Percentiles rank a stretch among this genome's conserved stretches.
Evolutionary conservation across 2,329 filamentous ascomycete species (phyloP).

Genomic region (Trichoderma harzianum): DNA sequence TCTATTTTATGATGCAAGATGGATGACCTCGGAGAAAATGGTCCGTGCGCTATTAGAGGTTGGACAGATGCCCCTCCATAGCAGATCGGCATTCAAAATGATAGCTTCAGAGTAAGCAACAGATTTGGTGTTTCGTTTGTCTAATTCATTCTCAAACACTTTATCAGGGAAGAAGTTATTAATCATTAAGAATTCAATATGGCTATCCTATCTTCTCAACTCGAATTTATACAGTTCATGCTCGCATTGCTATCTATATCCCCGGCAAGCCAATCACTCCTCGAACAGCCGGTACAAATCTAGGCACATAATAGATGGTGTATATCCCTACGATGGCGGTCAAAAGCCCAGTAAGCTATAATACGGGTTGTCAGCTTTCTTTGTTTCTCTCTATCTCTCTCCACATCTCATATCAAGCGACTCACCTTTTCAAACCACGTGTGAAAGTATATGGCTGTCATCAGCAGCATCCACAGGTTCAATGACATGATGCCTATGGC

Average conservation of each 20-base stretch:
- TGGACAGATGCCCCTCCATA: background rate
- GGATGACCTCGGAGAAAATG: background rate
- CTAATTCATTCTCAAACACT: background rate
- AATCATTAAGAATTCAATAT: background rate
- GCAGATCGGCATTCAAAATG: background rate
- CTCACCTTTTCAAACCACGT: constrained; percentile 95
- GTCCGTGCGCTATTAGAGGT: background rate
- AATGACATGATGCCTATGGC: constrained; percentile 63
- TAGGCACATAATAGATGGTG: constrained; percentile 49
- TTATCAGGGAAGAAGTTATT: background rate
- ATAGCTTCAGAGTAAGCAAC: background rate
- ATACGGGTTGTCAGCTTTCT: constrained; percentile 26
- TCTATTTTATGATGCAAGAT: background rate
- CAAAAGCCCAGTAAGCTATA: constrained; percentile 52
- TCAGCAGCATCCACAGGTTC: constrained; percentile 93
- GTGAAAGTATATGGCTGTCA: constrained; percentile 98
- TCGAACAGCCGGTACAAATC: constrained; percentile 46
- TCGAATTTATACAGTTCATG: background rate
- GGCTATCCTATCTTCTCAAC: background rate
- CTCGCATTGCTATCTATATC: constrained; percentile 34
- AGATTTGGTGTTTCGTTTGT: background rate
- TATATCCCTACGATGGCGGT: constrained; percentile 48
- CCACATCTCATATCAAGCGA: background rate
- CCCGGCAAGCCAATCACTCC: constrained; percentile 49
- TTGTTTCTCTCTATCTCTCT: background rate